Base-by-base conservation (phyloP, 345 rosid genomes). In the Gossypium arboreum region DNA sequence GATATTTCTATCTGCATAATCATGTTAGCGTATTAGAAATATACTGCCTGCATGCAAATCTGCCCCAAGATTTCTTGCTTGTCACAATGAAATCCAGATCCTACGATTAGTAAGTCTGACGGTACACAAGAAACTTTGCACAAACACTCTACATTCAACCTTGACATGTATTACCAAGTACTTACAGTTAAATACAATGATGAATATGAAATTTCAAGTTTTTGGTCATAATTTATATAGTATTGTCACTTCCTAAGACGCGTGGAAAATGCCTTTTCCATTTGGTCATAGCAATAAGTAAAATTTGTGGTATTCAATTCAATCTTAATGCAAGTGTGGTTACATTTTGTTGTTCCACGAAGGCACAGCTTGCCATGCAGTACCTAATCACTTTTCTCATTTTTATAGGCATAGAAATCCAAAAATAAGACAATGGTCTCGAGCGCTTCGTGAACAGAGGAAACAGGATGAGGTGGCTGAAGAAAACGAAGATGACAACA, bases 401-500 rank as follows among this genome's bases (percentile, higher is more conserved):
- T 66, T 66, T 73, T 63, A 48, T 45, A 86, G 89, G 84, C 68
- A 29, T 25, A 78, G 79, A 59, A 84, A 78, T 39, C 73, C 80
- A 18, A 85, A 77, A 77, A 73, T 77, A 80, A 86, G 75, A 81
- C 75, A 77, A 54, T 52, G 83, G 47, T 83, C 87, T 76, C 78
- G 67, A 52, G 79, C 81, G 10, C 78, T 81, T 60, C 82, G 78
- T 0, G 90, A 85, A 72, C 72, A 50, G 22, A 76, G 76, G 80
- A 83, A 25, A 63, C 81, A 77, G 55, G 81, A 78, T 67, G 44
- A 24, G 52, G 64, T 27, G 1, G 65, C 81, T 7, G 76, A 82
- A 61, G 73, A 71, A 15, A 71, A 76, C 24, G 78, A 73, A 61
- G 80, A 83, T 44, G 51, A 52, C 17, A 50, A 57, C 59, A 18